Evolutionary conservation across 2,329 filamentous ascomycete species (phyloP), one percentile per base, ranked within the genome.

Genomic region (Monosporascus cannonballus): DNA sequence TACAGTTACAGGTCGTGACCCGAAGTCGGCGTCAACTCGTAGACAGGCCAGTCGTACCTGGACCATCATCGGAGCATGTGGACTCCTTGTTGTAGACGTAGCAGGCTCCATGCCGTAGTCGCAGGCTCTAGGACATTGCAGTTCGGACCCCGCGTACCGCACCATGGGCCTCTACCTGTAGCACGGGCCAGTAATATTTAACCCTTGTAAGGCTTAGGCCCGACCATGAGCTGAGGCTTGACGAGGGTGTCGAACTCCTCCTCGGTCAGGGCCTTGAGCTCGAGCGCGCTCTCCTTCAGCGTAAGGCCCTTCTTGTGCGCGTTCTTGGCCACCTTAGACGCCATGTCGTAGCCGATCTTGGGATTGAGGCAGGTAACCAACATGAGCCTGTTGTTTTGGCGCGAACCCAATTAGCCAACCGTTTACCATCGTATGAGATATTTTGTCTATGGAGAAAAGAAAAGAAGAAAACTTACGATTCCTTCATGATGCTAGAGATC

Each of bases 301-400:
- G 91, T 96, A 49, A 93, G 75, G 36, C 91, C 91, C 84, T 97
- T 97, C 84, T 96, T 96, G 79, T 99, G 94, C 17, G 94, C 94
- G 69, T 99, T 95, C 86, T 96, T 96, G 67, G 92, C 92, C 24
- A 96, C 92, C 79, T 96, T 96, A 73, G 86, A 91, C 50, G 92
- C 92, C 89, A 95, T 95, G 70, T 96, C 92, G 73, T 96, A 96
- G 55, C 92, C 93, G 69, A 97, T 96, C 73, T 96, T 90, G 62
- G 92, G 91, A 81, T 96, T 96, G 58, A 97, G 80, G 80, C 93
- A 96, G 60, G 94, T 99, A 37, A 97, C 94, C 61, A 97, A 83
- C 94, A 99, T 99, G 65, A 99, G 81, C 68, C 90, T 96, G 47
- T 37, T 36, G 42, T 30, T 34, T 11, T 61, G 25, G 4, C 47